Percentiles rank a stretch among this genome's conserved stretches.
Conservation (phyloP, 2,329 filamentous ascomycete genomes). For the Byssoonygena ceratinophila region DNA sequence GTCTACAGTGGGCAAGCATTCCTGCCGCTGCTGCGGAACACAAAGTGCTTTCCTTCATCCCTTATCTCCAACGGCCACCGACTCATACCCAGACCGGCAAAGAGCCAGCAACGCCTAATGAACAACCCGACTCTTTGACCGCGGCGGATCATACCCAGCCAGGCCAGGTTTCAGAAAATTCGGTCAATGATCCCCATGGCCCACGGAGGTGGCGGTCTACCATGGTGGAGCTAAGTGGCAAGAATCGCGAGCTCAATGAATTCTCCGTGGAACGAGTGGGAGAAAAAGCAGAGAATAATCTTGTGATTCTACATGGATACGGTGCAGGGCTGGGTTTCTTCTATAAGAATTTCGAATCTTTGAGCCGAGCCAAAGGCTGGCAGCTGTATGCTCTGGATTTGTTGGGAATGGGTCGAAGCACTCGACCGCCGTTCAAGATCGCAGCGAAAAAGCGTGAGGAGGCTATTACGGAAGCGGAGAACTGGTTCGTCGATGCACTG, state of each 20-base stretch:
- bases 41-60: slow-evolving; percentile 74
- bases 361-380: slow-evolving; percentile 70
- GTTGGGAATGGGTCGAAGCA: slow-evolving; percentile 86
- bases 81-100: slow-evolving; percentile 55
- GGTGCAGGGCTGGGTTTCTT: slow-evolving; percentile 94
- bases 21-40: slow-evolving; percentile 77
- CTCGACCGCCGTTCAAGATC: slow-evolving; percentile 72
- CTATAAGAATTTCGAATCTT: slow-evolving; percentile 91
- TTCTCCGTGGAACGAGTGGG: slow-evolving; percentile 78
- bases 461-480: slow-evolving; percentile 80
- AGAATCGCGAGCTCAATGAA: slow-evolving; percentile 80
- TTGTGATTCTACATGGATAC: slow-evolving; percentile 95
- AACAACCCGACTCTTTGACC: slow-evolving; percentile 25
- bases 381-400: slow-evolving; percentile 90
- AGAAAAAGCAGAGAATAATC: slow-evolving; percentile 68
- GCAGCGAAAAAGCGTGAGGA: slow-evolving; percentile 67
- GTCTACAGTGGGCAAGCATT: slow-evolving; percentile 66
- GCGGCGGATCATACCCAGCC: slow-evolving; percentile 30
- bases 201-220: slow-evolving; percentile 75
- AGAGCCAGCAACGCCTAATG: slow-evolving; percentile 11
- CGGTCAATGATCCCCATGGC: slow-evolving; percentile 63
- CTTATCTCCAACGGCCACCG: slow-evolving; percentile 63
- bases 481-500: slow-evolving; percentile 89
- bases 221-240: slow-evolving; percentile 74
- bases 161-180: slow-evolving; percentile 40